Conservation (phyloP, 352 stramenopile genomes). For the Paralagenidium karlingii region DNA sequence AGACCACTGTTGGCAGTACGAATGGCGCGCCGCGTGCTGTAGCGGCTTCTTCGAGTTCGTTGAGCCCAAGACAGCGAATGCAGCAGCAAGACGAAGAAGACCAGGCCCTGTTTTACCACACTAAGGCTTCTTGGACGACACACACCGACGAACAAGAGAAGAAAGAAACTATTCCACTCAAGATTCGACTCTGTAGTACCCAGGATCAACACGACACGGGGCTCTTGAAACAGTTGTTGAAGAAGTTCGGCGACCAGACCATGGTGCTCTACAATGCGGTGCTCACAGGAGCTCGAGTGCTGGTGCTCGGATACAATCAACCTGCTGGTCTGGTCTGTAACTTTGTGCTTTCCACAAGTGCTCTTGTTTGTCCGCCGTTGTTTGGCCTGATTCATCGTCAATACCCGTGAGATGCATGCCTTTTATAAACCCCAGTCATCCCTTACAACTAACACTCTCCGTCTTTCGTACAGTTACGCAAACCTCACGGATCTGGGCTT, state of each 20-base stretch:
- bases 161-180: conserved; percentile 45
- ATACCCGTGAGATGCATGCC: conserved; percentile 47
- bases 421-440: not conserved
- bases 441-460: not conserved
- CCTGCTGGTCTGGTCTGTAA: conserved; percentile 56
- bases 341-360: conserved; percentile 74
- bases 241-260: conserved; percentile 71
- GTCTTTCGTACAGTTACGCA: conserved; percentile 34
- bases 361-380: conserved; percentile 69
- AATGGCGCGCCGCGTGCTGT: no score
- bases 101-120: no score
- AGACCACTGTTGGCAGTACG: conserved; percentile 49
- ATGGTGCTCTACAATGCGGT: conserved; percentile 83
- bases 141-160: conserved; percentile 38
- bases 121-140: conserved; percentile 40
- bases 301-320: conserved; percentile 77
- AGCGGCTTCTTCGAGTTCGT: no score
- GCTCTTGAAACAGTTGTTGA: conserved; percentile 45
- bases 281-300: conserved; percentile 58
- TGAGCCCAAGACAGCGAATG: no score
- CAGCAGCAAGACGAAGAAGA: no score
- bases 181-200: conserved; percentile 75
- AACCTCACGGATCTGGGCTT: conserved; percentile 85
- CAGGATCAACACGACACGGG: conserved; percentile 77
- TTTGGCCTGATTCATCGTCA: conserved; percentile 69